A percentile compares a stretch with the other conserved stretches of the same genome.
Evolutionary conservation across 768 basidiomycete genomes (phyloP).

Genomic region (Lentinus brumalis): DNA sequence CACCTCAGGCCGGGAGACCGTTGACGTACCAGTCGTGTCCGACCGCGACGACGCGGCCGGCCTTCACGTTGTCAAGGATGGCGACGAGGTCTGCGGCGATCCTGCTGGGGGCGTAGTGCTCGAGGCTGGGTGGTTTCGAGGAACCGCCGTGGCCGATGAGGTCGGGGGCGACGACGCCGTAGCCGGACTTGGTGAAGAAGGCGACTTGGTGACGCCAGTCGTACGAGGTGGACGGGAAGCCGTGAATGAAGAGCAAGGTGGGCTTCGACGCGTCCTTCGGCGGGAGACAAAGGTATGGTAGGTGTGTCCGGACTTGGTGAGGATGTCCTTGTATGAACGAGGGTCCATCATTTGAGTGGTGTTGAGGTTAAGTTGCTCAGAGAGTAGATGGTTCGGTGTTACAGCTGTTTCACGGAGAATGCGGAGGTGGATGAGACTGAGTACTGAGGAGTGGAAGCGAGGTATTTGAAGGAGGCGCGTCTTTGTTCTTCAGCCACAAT

Average conservation of each 20-base stretch:
- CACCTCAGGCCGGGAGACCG: neutral
- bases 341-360: slow-evolving; percentile 21
- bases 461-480: slow-evolving; percentile 7
- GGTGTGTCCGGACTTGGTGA: slow-evolving; percentile 35
- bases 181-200: slow-evolving; percentile 42
- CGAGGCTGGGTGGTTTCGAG: slow-evolving; percentile 38
- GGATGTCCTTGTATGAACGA: slow-evolving; percentile 35
- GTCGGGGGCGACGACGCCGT: slow-evolving; percentile 48
- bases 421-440: neutral
- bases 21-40: slow-evolving; percentile 38
- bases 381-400: neutral
- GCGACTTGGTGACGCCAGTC: slow-evolving; percentile 46
- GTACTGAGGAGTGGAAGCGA: neutral
- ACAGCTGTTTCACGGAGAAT: neutral
- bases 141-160: slow-evolving; percentile 50
- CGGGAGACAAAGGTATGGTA: slow-evolving; percentile 39
- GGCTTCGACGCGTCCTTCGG: slow-evolving; percentile 30
- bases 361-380: neutral
- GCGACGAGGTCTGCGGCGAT: slow-evolving; percentile 36
- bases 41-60: slow-evolving; percentile 32
- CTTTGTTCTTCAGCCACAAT: slow-evolving; percentile 18
- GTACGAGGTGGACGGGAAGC: slow-evolving; percentile 43
- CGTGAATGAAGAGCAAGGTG: slow-evolving; percentile 47
- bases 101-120: slow-evolving; percentile 27
- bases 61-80: slow-evolving; percentile 34